Percentiles rank a stretch among this genome's conserved stretches.
Evolutionary conservation across 2,329 filamentous ascomycete genomes (phyloP).

Genomic region (Trichoderma sp.): DNA sequence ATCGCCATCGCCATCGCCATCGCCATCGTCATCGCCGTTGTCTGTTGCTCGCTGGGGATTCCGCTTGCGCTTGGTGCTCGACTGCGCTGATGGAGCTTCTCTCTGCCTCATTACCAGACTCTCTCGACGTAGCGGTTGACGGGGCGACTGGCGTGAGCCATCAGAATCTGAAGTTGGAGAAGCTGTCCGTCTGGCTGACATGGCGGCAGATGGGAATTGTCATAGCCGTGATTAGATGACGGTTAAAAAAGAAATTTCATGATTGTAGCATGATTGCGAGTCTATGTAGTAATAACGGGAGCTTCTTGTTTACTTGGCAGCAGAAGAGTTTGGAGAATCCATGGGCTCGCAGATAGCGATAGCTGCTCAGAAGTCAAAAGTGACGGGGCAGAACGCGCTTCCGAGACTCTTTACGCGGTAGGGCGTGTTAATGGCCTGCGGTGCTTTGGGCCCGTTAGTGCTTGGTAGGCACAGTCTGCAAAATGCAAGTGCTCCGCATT

Average conservation of each 20-base stretch:
- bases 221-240: slow-evolving; percentile 33
- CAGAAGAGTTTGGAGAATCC: neutral
- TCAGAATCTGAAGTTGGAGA: slow-evolving; percentile 30
- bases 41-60: slow-evolving; percentile 29
- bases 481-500: neutral
- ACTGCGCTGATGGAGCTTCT: slow-evolving; percentile 32
- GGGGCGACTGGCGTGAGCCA: slow-evolving; percentile 33
- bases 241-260: neutral
- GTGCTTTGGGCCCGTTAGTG: neutral
- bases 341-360: neutral
- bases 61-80: slow-evolving; percentile 40
- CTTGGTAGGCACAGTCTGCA: neutral
- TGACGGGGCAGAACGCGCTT: neutral
- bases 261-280: neutral
- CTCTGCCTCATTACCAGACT: slow-evolving; percentile 37
- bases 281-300: neutral
- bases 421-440: neutral
- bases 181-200: slow-evolving; percentile 28
- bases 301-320: neutral
- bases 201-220: slow-evolving; percentile 31
- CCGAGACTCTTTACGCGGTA: neutral
- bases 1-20: slow-evolving; percentile 21
- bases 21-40: slow-evolving; percentile 15
- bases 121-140: slow-evolving; percentile 29
- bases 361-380: neutral